Evolutionary conservation across 768 basidiomycete genomes (phyloP).

Genomic region (Boletus patriciae): DNA sequence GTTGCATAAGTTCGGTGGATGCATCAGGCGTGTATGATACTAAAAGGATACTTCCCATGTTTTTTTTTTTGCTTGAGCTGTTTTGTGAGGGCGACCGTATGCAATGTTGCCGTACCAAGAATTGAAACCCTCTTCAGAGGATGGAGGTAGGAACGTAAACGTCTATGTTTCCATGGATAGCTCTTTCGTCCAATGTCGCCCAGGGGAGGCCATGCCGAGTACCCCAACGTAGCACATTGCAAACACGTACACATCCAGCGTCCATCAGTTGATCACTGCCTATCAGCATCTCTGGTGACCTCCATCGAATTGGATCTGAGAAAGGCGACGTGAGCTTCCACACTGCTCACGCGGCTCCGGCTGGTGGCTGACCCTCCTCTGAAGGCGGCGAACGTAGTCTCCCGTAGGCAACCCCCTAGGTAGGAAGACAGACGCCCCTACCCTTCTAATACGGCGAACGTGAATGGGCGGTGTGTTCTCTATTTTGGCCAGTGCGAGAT

Average conservation of each 20-base stretch:
- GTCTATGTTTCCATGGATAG: too few relatives aligned
- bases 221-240: constrained; percentile 66
- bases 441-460: too few relatives aligned
- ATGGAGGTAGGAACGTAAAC: background rate
- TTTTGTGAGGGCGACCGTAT: background rate
- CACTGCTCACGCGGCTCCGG: too few relatives aligned
- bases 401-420: too few relatives aligned
- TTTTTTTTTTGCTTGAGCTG: too few relatives aligned
- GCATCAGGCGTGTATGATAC: background rate
- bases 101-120: background rate
- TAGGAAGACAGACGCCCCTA: too few relatives aligned
- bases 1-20: constrained; percentile 51
- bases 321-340: too few relatives aligned
- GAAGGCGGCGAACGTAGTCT: too few relatives aligned
- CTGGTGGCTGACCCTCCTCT: too few relatives aligned
- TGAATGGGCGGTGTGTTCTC: too few relatives aligned
- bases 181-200: constrained; percentile 49
- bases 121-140: background rate
- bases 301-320: too few relatives aligned
- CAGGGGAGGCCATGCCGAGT: constrained; percentile 61
- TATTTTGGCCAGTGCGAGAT: too few relatives aligned
- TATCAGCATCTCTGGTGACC: constrained; percentile 58
- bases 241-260: constrained; percentile 67
- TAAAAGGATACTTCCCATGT: background rate
- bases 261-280: constrained; percentile 49